Percentiles rank a stretch among this genome's conserved stretches.
These are phyloP conservation scores for Rhizopogon hawkerae DNA, from an alignment of 1,284 basidiomycete genomes.

Conservation along the genomic window DNA sequence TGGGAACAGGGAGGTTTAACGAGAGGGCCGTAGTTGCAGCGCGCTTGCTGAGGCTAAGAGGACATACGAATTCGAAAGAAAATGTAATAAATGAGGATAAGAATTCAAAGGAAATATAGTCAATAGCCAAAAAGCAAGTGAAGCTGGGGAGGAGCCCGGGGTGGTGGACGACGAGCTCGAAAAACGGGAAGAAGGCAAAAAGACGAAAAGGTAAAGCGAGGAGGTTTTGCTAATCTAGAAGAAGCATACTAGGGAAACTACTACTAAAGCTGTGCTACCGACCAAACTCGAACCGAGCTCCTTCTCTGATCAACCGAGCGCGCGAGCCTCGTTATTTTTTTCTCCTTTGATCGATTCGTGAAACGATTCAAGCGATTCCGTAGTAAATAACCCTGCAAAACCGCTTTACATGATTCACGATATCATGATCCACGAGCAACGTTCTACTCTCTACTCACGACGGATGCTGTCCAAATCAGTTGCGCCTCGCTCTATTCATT, in stretches of 20 bases:
- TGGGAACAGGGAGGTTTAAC: slow-evolving; percentile 13
- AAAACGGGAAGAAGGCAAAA: slow-evolving; percentile 1
- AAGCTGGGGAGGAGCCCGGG: neutral
- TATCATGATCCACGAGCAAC: too few relatives aligned
- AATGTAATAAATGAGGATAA: slow-evolving; percentile 8
- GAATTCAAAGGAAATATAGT: slow-evolving; percentile 7
- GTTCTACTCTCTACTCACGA: too few relatives aligned
- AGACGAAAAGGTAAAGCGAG: slow-evolving; percentile 1
- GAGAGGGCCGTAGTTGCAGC: slow-evolving; percentile 3
- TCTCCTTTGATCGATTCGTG: neutral
- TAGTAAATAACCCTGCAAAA: too few relatives aligned
- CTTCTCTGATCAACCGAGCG: neutral
- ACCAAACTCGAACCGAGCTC: neutral
- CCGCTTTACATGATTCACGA: too few relatives aligned
- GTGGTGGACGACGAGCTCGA: neutral
- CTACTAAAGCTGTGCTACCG: slow-evolving; percentile 9
- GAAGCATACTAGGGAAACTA: slow-evolving; percentile 4
- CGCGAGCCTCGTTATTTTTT: neutral
- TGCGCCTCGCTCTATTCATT: too few relatives aligned
- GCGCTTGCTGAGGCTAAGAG: slow-evolving; percentile 15
- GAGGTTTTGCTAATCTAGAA: neutral
- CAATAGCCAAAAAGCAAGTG: too few relatives aligned
- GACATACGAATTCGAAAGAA: slow-evolving; percentile 17
- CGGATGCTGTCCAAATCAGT: too few relatives aligned
- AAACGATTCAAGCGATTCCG: too few relatives aligned